Conservation (phyloP, 805 yeast genomes). For the Nematodospora valgi region DNA sequence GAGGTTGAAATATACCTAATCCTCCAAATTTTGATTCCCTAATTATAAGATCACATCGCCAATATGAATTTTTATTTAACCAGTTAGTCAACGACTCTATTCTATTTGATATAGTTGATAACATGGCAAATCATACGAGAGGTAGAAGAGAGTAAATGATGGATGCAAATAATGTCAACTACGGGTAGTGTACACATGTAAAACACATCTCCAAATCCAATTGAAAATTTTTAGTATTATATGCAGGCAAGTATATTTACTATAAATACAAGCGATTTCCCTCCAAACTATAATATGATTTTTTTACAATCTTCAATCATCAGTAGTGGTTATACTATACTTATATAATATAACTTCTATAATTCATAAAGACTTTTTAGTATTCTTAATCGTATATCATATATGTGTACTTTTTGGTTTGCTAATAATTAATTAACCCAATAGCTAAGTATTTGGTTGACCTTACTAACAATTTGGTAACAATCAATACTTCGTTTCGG, state of each 20-base stretch:
- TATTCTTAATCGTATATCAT: constrained; percentile 5
- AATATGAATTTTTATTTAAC: constrained; percentile 54
- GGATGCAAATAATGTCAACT: no score
- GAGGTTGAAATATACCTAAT: constrained; percentile 65
- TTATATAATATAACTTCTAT: constrained; percentile 53
- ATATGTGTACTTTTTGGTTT: constrained; percentile 4
- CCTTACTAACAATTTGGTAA: constrained; percentile 71
- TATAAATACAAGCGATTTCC: constrained; percentile 14
- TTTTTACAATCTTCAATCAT: constrained; percentile 37
- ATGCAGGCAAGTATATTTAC: background rate
- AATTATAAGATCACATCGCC: constrained; percentile 50
- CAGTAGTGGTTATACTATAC: constrained; percentile 83
- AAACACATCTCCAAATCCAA: background rate
- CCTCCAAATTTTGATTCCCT: constrained; percentile 52
- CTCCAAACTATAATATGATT: constrained; percentile 6
- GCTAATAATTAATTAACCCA: constrained; percentile 11
- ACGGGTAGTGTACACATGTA: no score
- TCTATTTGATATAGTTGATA: constrained; percentile 5
- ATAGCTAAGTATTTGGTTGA: constrained; percentile 67
- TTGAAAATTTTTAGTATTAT: no score
- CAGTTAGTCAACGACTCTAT: constrained; percentile 32
- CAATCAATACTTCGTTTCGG: constrained; percentile 75
- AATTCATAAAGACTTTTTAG: constrained; percentile 11
- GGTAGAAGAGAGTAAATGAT: no score
- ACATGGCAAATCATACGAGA: no score